Conservation (phyloP, 1,284 basidiomycete species). For the Apiotrichum siamense region DNA sequence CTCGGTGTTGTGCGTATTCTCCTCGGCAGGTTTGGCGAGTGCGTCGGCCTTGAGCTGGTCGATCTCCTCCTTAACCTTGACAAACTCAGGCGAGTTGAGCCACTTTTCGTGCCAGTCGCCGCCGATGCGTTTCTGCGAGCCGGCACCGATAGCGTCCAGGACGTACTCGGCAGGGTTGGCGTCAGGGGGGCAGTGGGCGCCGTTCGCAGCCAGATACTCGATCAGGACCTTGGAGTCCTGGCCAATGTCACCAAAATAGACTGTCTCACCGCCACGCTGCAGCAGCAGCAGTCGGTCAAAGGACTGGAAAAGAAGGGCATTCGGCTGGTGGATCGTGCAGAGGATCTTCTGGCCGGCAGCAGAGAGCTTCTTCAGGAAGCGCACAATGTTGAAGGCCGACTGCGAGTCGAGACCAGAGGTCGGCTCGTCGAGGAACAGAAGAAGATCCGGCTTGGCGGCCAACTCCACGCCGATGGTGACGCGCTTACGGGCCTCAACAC, state of each 20-base stretch:
- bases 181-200: slow-evolving; percentile 51
- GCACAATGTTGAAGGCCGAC: slow-evolving; percentile 54
- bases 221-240: slow-evolving; percentile 52
- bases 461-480: slow-evolving; percentile 59
- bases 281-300: slow-evolving; percentile 54
- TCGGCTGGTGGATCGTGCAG: slow-evolving; percentile 49
- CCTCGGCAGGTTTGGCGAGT: slow-evolving; percentile 41
- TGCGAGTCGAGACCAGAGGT: slow-evolving; percentile 57
- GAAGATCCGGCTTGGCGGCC: slow-evolving; percentile 55
- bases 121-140: slow-evolving; percentile 57
- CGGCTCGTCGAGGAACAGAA: slow-evolving; percentile 55
- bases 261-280: slow-evolving; percentile 46
- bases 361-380: slow-evolving; percentile 51
- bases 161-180: slow-evolving; percentile 54
- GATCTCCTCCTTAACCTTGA: slow-evolving; percentile 46
- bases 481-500: slow-evolving; percentile 54
- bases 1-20: slow-evolving; percentile 27
- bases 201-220: slow-evolving; percentile 54
- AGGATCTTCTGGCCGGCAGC: slow-evolving; percentile 62
- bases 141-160: slow-evolving; percentile 65
- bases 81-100: slow-evolving; percentile 52
- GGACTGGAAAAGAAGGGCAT: slow-evolving; percentile 54
- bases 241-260: slow-evolving; percentile 54
- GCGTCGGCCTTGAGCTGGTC: slow-evolving; percentile 49
- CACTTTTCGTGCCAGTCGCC: slow-evolving; percentile 74